Evolutionary conservation across 73 alveolate genomes (phyloP).

Genomic region (Paramecium tetraurelia): DNA sequence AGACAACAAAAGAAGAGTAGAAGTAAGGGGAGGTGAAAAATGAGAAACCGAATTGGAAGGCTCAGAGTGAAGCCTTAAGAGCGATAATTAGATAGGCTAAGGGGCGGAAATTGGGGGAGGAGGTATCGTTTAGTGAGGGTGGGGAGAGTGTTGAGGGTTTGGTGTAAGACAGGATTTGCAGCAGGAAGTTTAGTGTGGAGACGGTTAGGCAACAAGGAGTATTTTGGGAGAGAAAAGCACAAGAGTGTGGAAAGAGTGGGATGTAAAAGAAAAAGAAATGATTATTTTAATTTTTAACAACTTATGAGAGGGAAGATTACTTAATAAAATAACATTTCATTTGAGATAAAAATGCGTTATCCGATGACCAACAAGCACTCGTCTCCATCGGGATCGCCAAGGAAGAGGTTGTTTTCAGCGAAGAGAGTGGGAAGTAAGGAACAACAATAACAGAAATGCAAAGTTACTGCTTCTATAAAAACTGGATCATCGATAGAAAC

Average conservation of each 20-base stretch:
- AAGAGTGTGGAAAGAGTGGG: constrained; percentile 49
- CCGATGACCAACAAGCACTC: not conserved
- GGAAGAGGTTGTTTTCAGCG: constrained; percentile 9
- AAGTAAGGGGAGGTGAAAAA: not conserved
- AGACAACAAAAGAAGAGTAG: not conserved
- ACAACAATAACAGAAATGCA: not conserved
- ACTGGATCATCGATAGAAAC: constrained; percentile 56
- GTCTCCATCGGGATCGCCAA: constrained; percentile 21
- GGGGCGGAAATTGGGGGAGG: constrained; percentile 21
- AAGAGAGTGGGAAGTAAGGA: constrained; percentile 30
- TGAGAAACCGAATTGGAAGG: constrained; percentile 54
- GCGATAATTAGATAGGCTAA: constrained; percentile 63
- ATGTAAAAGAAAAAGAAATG: not conserved
- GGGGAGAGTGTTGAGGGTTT: constrained; percentile 38
- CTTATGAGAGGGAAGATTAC: not conserved
- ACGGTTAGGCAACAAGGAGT: constrained; percentile 68
- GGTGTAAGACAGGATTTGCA: constrained; percentile 62
- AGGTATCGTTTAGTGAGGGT: not conserved
- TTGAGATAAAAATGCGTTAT: not conserved
- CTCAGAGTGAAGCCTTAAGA: constrained; percentile 65
- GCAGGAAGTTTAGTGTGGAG: constrained; percentile 63
- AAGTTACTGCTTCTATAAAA: not conserved
- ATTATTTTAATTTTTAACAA: constrained; percentile 44
- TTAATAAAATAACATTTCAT: not conserved
- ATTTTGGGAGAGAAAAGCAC: constrained; percentile 61